Evolutionary conservation across 345 rosid species (phyloP).

Genomic region (Erysimum cheiranthoides): DNA sequence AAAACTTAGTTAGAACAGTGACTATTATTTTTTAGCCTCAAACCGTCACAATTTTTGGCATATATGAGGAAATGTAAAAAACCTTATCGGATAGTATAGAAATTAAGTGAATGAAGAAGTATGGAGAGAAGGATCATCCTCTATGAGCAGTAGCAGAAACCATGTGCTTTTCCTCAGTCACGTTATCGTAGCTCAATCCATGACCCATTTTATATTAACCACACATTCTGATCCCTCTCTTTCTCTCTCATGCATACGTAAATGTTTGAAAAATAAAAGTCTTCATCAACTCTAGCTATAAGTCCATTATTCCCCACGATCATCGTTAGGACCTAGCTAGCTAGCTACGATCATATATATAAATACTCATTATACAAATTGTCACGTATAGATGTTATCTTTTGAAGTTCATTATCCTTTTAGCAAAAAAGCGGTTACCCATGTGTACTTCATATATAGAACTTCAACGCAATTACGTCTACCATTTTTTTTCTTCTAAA

Average conservation of each 20-base stretch:
- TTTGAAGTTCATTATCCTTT: slow-evolving; percentile 30
- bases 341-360: slow-evolving; percentile 23
- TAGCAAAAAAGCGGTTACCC: slow-evolving; percentile 15
- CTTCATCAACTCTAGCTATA: slow-evolving; percentile 35
- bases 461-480: too few relatives aligned
- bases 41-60: slow-evolving; percentile 32
- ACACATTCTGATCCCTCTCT: slow-evolving; percentile 9
- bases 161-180: slow-evolving; percentile 46
- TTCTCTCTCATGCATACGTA: slow-evolving; percentile 24
- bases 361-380: background rate
- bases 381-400: slow-evolving; percentile 14
- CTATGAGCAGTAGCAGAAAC: slow-evolving; percentile 41
- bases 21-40: background rate
- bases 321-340: slow-evolving; percentile 37
- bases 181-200: slow-evolving; percentile 33
- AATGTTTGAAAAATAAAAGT: slow-evolving; percentile 20
- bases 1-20: background rate
- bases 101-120: slow-evolving; percentile 38
- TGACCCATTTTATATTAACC: slow-evolving; percentile 40
- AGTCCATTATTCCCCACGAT: slow-evolving; percentile 32
- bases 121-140: slow-evolving; percentile 40
- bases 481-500: too few relatives aligned
- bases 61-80: slow-evolving; percentile 37
- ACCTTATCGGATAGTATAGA: slow-evolving; percentile 38
- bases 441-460: too few relatives aligned